These are phyloP conservation scores for Gossypium turneri DNA, from an alignment of 345 rosid species.

Conservation along the genomic window DNA sequence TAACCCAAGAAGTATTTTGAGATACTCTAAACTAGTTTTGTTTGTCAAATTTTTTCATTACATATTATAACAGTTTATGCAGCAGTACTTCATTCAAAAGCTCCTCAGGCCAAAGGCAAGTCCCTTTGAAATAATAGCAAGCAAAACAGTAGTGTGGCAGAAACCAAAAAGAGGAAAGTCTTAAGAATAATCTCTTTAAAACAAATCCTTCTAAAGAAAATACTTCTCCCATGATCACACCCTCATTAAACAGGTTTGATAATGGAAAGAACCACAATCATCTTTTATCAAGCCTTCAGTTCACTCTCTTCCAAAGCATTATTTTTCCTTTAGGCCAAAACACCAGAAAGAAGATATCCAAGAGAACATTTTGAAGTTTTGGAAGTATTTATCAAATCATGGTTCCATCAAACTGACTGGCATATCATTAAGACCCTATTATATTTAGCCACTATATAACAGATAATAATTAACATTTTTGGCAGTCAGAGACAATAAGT, in stretches of 20 bases:
- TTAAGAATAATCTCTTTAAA: not conserved
- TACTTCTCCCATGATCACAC: not conserved
- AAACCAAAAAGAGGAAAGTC: not conserved
- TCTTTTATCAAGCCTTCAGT: not conserved
- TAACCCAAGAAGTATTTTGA: not conserved
- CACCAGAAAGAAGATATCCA: not conserved
- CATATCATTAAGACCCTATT: not conserved
- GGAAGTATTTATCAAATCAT: not conserved
- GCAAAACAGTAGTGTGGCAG: not conserved
- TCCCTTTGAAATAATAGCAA: not conserved
- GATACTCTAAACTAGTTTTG: not conserved
- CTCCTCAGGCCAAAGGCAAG: not conserved
- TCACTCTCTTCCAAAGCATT: not conserved
- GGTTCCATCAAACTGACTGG: not conserved
- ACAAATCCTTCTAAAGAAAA: not conserved
- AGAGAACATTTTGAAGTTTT: not conserved
- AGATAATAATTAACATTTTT: too few species aligned
- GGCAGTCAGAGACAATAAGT: not conserved
- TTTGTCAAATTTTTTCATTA: not conserved
- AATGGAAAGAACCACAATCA: not conserved
- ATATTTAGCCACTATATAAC: not conserved
- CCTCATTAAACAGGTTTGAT: not conserved
- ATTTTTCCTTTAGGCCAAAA: not conserved
- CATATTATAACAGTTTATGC: not conserved
- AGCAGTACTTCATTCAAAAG: not conserved